Base-by-base conservation (phyloP, 257 asterid species). In the Solanum acaule region DNA sequence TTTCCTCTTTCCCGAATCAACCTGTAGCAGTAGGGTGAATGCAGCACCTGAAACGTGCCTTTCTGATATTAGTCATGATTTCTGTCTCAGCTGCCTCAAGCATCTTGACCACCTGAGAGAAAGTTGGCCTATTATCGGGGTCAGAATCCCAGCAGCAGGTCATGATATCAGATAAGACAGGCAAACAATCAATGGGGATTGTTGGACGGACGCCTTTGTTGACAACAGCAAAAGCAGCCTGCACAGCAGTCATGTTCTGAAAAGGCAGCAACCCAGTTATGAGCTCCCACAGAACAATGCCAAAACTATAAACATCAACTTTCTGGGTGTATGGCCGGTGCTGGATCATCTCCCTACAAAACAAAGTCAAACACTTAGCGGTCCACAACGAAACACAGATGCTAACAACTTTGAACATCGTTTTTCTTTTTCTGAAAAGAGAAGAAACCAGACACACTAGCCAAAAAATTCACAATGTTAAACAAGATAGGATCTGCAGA, bases 41-140 rank as follows among this genome's bases (percentile, higher is more conserved):
- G 93, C 99, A 97, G 96, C 99, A 96, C 95, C 98, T 93, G 94
- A 97, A 97, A 87, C 98, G 98, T 25, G 99, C 99, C 90, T 96
- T 97, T 82, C 98, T 92, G 84, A 95, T 98, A 9, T 92, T 92
- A 0, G 98, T 96, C 98, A 96, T 89, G 76, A 97, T 93, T 94
- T 96, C 96, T 2, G 92, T 94, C 93, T 97, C 98, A 1, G 99
- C 99, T 83, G 95, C 95, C 93, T 95, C 98, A 1, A 97, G 98
- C 99, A 96, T 95, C 89, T 91, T 90, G 44, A 97, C 98, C 31
- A 96, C 96, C 93, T 92, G 94, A 27, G 93, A 49, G 91, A 97
- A 97, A 13, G 98, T 92, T 46, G 99, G 99, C 89, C 98, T 91
- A 13, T 93, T 97, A 81, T 96, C 96, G 2, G 98, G 98, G 88